Evolutionary conservation across 2,329 filamentous ascomycete genomes (phyloP).

Genomic region (Aspergillus clavatus): DNA sequence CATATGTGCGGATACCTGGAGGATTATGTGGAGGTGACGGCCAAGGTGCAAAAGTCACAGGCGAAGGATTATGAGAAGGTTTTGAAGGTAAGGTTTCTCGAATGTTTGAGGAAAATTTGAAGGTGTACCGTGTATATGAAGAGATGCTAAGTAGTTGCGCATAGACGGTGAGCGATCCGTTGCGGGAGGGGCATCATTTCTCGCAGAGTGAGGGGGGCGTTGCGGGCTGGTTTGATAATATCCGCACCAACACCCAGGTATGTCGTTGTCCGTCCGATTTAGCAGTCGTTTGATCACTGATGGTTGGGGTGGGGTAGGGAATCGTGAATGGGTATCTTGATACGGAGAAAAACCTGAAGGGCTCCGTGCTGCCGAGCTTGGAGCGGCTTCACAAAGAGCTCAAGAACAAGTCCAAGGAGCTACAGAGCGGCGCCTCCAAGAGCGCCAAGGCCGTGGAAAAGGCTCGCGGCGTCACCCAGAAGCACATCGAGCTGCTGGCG

Average conservation of each 20-base stretch:
- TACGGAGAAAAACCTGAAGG: slow-evolving; percentile 85
- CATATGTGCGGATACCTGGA: slow-evolving; percentile 88
- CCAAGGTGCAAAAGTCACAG: slow-evolving; percentile 78
- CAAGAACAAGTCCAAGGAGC: slow-evolving; percentile 92
- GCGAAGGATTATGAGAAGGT: slow-evolving; percentile 95
- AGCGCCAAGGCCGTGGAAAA: slow-evolving; percentile 88
- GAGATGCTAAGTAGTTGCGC: neutral
- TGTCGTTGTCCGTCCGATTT: slow-evolving; percentile 1
- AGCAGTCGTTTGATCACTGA: no score
- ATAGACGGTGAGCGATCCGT: slow-evolving; percentile 75
- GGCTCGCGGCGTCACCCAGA: slow-evolving; percentile 78
- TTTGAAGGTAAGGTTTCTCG: slow-evolving; percentile 61
- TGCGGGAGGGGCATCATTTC: slow-evolving; percentile 90
- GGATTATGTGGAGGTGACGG: slow-evolving; percentile 78
- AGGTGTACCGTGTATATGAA: slow-evolving; percentile 13
- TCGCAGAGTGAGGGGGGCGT: slow-evolving; percentile 84
- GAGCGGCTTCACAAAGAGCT: slow-evolving; percentile 92
- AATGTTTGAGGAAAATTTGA: neutral
- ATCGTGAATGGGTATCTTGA: slow-evolving; percentile 85
- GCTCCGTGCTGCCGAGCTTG: slow-evolving; percentile 78
- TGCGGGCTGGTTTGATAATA: slow-evolving; percentile 87
- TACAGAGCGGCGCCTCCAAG: slow-evolving; percentile 74
- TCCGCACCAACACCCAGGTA: slow-evolving; percentile 82
- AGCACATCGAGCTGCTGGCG: slow-evolving; percentile 90
- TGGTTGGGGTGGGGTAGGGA: no score